Evolutionary conservation across 2,329 filamentous ascomycete genomes (phyloP).

Genomic region (Aureobasidium uvarum): DNA sequence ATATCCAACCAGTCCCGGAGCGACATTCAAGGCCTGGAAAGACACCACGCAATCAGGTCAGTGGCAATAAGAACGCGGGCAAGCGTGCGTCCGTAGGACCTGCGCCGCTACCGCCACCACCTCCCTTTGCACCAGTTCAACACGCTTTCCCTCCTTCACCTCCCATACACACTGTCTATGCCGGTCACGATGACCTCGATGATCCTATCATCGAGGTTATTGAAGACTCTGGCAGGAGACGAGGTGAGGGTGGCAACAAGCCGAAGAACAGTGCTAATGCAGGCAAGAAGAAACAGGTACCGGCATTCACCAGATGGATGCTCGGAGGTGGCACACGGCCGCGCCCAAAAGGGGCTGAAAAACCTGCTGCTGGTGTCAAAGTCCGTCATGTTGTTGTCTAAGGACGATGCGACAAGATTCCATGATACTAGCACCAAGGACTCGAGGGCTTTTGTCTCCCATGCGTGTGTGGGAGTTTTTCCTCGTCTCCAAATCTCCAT

Average conservation of each 20-base stretch:
- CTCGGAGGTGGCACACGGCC: conserved; percentile 5
- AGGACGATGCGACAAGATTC: neutral
- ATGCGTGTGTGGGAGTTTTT: conserved; percentile 16
- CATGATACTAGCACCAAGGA: neutral
- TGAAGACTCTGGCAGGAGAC: neutral
- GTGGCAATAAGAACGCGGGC: conserved; percentile 23
- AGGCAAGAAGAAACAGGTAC: conserved; percentile 13
- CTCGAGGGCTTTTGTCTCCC: conserved; percentile 20
- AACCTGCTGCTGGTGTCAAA: conserved; percentile 17
- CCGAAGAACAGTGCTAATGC: neutral
- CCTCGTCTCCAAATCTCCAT: neutral
- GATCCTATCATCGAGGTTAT: conserved; percentile 1
- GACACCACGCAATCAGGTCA: conserved; percentile 4
- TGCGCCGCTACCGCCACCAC: conserved; percentile 13
- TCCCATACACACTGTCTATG: neutral
- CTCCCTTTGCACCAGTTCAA: neutral
- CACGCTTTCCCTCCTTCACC: neutral
- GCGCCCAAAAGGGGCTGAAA: conserved; percentile 24
- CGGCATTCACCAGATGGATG: conserved; percentile 14
- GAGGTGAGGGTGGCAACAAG: conserved; percentile 1
- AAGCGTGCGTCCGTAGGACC: conserved; percentile 16
- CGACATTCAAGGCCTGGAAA: neutral
- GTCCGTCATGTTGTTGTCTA: conserved; percentile 5
- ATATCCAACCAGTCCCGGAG: neutral
- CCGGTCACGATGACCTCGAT: conserved; percentile 1